Conservation (phyloP, 2,329 filamentous ascomycete genomes). For the Akanthomyces uredinophilus region DNA sequence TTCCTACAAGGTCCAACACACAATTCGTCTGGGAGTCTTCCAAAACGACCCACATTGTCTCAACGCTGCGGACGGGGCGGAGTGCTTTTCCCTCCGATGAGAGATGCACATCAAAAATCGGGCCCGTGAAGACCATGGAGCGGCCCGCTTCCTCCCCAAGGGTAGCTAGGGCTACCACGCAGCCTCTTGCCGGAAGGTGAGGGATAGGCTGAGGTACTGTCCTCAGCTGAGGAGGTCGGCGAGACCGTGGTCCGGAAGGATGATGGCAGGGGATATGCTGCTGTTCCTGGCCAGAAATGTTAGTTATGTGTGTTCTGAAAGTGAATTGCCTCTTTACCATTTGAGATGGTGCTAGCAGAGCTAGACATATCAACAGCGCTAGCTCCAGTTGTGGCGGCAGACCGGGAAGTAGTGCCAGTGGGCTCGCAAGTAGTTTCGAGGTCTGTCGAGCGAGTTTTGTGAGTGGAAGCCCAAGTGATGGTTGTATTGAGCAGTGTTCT, state of each 20-base stretch:
- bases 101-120: neutral
- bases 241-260: constrained; percentile 20
- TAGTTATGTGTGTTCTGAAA: neutral
- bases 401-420: neutral
- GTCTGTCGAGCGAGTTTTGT: neutral
- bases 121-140: constrained; percentile 31
- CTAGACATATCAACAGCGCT: neutral
- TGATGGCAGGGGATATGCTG: constrained; percentile 14
- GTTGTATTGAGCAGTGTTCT: constrained; percentile 1
- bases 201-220: constrained; percentile 13
- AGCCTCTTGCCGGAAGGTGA: constrained; percentile 20
- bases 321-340: neutral
- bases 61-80: neutral
- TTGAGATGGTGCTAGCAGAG: neutral
- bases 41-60: neutral
- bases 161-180: constrained; percentile 29
- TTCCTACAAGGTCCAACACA: constrained; percentile 7
- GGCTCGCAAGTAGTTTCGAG: constrained; percentile 1
- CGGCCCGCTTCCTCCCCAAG: constrained; percentile 33
- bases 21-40: neutral
- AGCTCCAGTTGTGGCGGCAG: neutral
- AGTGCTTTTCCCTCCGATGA: neutral
- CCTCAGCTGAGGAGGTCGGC: constrained; percentile 11
- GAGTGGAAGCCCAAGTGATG: neutral
- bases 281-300: neutral